Conservation (phyloP, 305 asterid genomes). For the Fraxinus velutina region DNA sequence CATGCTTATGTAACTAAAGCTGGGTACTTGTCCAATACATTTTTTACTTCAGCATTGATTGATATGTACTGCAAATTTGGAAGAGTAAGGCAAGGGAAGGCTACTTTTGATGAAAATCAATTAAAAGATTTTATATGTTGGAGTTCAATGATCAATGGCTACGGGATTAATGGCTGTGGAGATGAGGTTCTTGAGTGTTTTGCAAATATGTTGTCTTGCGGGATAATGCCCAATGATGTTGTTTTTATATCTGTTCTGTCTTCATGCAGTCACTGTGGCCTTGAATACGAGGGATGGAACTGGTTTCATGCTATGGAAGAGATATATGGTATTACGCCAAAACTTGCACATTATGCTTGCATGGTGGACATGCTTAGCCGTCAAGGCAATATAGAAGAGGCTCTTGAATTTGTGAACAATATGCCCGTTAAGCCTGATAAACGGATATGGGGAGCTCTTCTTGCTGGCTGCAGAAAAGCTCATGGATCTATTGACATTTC, state of each 20-base stretch:
- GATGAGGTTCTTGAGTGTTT: conserved; percentile 66
- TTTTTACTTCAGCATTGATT: conserved; percentile 51
- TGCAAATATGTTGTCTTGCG: conserved; percentile 50
- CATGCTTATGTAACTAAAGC: conserved; percentile 51
- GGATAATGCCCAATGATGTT: conserved; percentile 60
- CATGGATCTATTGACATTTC: conserved; percentile 40
- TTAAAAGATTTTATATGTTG: conserved; percentile 61
- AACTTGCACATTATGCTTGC: conserved; percentile 73
- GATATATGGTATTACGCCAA: conserved; percentile 47
- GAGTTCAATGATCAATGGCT: conserved; percentile 92
- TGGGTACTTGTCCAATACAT: conserved; percentile 52
- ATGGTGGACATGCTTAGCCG: conserved; percentile 90
- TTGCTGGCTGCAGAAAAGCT: conserved; percentile 63
- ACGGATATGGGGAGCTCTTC: conserved; percentile 77
- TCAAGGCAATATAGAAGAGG: conserved; percentile 68
- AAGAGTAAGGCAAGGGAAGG: conserved; percentile 43
- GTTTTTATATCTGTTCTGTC: conserved; percentile 68
- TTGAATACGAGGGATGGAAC: conserved; percentile 80
- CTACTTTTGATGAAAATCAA: conserved; percentile 49
- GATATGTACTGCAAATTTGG: conserved; percentile 79
- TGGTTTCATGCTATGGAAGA: conserved; percentile 68
- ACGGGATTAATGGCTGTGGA: conserved; percentile 67
- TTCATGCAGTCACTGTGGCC: conserved; percentile 79
- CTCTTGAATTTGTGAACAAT: conserved; percentile 60
- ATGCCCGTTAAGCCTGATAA: conserved; percentile 72